These are phyloP conservation scores for Pseudocohnilembus persalinus DNA, from an alignment of 169 alveolate genomes.

Conservation along the genomic window DNA sequence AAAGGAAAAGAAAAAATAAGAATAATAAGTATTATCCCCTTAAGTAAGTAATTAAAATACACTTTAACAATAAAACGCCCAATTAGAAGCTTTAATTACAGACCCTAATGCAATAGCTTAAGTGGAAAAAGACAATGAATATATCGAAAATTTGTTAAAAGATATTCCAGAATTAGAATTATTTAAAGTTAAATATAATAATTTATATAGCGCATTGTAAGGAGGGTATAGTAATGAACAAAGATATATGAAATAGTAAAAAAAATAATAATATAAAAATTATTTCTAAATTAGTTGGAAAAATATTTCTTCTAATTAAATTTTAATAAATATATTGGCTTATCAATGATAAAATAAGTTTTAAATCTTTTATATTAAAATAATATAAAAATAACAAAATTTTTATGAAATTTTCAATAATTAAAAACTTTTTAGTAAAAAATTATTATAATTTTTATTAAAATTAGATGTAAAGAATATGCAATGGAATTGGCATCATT, in stretches of 20 bases:
- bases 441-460: neutral
- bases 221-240: constrained; percentile 31
- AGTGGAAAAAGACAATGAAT: constrained; percentile 32
- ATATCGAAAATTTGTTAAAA: constrained; percentile 22
- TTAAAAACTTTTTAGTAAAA: neutral
- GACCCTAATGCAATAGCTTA: constrained; percentile 22
- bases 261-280: no score
- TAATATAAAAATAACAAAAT: neutral
- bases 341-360: neutral
- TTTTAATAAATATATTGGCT: no score
- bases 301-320: no score
- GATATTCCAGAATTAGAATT: constrained; percentile 30
- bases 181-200: constrained; percentile 45
- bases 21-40: no score
- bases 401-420: no score
- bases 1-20: neutral
- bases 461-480: constrained; percentile 33
- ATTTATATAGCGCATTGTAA: constrained; percentile 31
- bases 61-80: constrained; percentile 20
- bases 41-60: neutral
- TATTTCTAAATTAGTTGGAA: no score
- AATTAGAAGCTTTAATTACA: constrained; percentile 37
- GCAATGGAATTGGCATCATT: constrained; percentile 20
- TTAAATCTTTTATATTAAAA: neutral
- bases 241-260: constrained; percentile 22